Conservation (phyloP, 768 basidiomycete species). For the Rhizopogon vesiculosus region DNA sequence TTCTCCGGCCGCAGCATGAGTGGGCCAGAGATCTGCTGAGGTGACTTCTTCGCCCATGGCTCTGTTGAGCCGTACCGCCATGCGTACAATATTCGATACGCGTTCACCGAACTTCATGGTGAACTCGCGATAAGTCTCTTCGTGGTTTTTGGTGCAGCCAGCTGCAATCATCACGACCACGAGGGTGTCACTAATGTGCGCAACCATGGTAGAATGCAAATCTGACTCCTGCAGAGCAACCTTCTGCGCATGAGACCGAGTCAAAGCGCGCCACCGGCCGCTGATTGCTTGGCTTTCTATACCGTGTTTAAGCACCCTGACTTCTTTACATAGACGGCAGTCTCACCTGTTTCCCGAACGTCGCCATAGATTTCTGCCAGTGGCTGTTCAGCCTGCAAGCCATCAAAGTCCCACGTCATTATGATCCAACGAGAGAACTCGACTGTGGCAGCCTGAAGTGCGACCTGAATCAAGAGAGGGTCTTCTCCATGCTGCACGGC, state of each 20-base stretch:
- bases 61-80: constrained; percentile 32
- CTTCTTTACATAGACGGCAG: neutral
- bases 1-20: constrained; percentile 39
- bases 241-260: constrained; percentile 39
- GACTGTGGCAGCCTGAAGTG: constrained; percentile 28
- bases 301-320: neutral
- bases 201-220: constrained; percentile 32
- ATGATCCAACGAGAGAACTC: constrained; percentile 30
- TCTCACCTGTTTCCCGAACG: constrained; percentile 40
- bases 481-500: constrained; percentile 22
- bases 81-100: constrained; percentile 28
- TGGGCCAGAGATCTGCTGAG: constrained; percentile 49
- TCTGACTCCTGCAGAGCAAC: constrained; percentile 26
- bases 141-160: constrained; percentile 31
- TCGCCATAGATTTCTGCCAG: constrained; percentile 31
- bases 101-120: constrained; percentile 31
- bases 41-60: constrained; percentile 57
- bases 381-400: constrained; percentile 22
- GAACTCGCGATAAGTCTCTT: constrained; percentile 25
- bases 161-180: constrained; percentile 37
- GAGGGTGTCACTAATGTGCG: constrained; percentile 41
- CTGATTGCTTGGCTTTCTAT: constrained; percentile 48
- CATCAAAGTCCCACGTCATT: constrained; percentile 30
- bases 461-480: constrained; percentile 36
- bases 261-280: constrained; percentile 54